Conservation (phyloP, 768 basidiomycete species). For the Galerina marginata region DNA sequence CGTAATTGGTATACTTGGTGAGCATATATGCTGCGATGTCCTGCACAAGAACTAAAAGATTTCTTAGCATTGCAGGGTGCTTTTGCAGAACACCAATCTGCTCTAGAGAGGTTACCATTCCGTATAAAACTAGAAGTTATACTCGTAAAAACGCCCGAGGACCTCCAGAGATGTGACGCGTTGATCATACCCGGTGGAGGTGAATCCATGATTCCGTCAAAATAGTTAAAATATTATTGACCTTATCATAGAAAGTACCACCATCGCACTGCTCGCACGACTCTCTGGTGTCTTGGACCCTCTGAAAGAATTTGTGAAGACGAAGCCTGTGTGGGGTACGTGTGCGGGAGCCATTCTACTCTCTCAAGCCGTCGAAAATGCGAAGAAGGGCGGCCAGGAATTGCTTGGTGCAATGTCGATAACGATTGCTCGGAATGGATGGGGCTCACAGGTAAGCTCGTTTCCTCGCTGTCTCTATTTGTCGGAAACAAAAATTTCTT, state of each 20-base stretch:
- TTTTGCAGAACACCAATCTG: conserved; percentile 84
- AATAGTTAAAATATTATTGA: not conserved
- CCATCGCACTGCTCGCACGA: conserved; percentile 80
- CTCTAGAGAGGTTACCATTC: conserved; percentile 62
- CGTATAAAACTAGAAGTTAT: conserved; percentile 50
- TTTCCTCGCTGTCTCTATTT: conserved; percentile 10
- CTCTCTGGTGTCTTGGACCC: conserved; percentile 82
- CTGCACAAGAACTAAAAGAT: conserved; percentile 9
- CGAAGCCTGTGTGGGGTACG: conserved; percentile 90
- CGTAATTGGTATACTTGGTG: conserved; percentile 59
- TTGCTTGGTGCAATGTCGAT: conserved; percentile 82
- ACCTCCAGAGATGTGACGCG: conserved; percentile 78
- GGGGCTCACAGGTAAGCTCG: conserved; percentile 82
- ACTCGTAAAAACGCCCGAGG: conserved; percentile 76
- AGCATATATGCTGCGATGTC: conserved; percentile 16
- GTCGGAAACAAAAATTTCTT: not conserved
- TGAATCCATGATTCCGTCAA: conserved; percentile 21
- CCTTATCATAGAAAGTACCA: conserved; percentile 76
- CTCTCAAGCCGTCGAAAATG: conserved; percentile 71
- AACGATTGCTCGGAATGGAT: conserved; percentile 86
- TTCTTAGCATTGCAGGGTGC: conserved; percentile 89
- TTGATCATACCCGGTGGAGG: conserved; percentile 95
- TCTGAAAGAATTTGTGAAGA: conserved; percentile 70
- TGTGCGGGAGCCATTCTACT: conserved; percentile 95
- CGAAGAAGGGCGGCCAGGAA: conserved; percentile 89